Evolutionary conservation across 257 asterid species (phyloP).

Genomic region (Euphrasia confusa): DNA sequence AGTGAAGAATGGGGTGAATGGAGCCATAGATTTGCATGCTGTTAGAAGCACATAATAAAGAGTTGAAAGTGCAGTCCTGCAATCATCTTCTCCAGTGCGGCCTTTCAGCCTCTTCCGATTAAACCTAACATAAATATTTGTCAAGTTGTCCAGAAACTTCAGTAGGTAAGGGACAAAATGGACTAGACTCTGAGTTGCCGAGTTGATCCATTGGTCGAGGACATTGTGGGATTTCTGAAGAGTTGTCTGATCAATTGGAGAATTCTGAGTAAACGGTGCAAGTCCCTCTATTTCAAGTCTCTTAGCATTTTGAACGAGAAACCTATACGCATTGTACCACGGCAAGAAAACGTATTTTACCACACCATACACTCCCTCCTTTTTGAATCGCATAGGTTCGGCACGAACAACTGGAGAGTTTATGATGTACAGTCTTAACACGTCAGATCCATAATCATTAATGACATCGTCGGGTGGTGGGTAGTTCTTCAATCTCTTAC

Average conservation of each 20-base stretch:
- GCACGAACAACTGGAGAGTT: constrained; percentile 99
- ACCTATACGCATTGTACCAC: constrained; percentile 99
- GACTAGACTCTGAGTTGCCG: constrained; percentile 91
- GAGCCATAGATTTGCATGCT: constrained; percentile 96
- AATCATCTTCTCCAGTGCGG: constrained; percentile 86
- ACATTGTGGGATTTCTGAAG: constrained; percentile 80
- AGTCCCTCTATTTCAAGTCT: constrained; percentile 89
- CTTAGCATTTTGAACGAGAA: constrained; percentile 93
- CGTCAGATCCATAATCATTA: constrained; percentile 96
- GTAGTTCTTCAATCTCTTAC: constrained; percentile 86
- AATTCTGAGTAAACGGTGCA: constrained; percentile 64
- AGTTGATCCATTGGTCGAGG: constrained; percentile 93
- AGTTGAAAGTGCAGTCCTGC: constrained; percentile 89
- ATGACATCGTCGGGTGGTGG: constrained; percentile 95
- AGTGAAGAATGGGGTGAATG: constrained; percentile 92
- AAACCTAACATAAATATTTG: constrained; percentile 91
- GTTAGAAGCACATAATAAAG: constrained; percentile 85
- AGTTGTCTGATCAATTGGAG: constrained; percentile 60
- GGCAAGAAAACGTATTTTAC: constrained; percentile 94
- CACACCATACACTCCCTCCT: constrained; percentile 87
- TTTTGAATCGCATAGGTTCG: constrained; percentile 90
- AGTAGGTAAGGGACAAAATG: constrained; percentile 89
- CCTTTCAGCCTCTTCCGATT: constrained; percentile 94
- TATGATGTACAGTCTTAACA: constrained; percentile 82
- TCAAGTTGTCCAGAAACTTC: constrained; percentile 81